Conservation (phyloP, 805 yeast genomes). For the Yarrowia porcina region DNA sequence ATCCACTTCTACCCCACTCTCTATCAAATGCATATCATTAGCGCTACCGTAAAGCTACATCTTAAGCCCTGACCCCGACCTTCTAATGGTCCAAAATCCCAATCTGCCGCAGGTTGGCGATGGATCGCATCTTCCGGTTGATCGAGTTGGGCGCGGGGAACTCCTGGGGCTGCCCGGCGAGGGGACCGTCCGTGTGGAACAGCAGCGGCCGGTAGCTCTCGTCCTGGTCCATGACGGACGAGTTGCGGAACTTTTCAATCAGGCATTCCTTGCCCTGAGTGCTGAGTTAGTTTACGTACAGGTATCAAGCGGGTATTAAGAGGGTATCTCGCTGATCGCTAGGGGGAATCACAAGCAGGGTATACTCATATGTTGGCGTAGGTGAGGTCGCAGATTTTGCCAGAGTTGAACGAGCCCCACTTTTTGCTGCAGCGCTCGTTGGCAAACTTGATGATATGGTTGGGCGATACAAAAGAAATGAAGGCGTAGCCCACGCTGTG, state of each 20-base stretch:
- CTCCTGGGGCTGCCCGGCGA: conserved; percentile 44
- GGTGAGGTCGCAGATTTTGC: conserved; percentile 50
- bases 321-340: too few species aligned
- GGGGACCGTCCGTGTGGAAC: conserved; percentile 46
- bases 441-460: conserved; percentile 47
- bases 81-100: conserved; percentile 29
- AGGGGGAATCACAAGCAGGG: neutral
- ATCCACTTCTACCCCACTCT: neutral
- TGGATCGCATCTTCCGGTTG: conserved; percentile 38
- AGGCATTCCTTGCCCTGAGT: conserved; percentile 47
- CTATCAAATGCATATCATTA: conserved; percentile 2
- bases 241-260: conserved; percentile 48
- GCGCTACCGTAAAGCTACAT: neutral
- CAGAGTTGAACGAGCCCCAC: conserved; percentile 50
- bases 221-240: conserved; percentile 48
- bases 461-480: conserved; percentile 47
- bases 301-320: neutral
- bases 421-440: conserved; percentile 46
- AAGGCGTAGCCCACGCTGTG: conserved; percentile 51
- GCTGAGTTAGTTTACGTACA: conserved; percentile 4
- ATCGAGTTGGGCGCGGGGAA: conserved; percentile 44
- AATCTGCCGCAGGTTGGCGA: conserved; percentile 38
- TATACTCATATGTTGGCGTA: conserved; percentile 46
- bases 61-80: neutral
- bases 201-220: conserved; percentile 47